Base-by-base conservation (phyloP, 495 filamentous ascomycete genomes). In the Daldinia childiae region DNA sequence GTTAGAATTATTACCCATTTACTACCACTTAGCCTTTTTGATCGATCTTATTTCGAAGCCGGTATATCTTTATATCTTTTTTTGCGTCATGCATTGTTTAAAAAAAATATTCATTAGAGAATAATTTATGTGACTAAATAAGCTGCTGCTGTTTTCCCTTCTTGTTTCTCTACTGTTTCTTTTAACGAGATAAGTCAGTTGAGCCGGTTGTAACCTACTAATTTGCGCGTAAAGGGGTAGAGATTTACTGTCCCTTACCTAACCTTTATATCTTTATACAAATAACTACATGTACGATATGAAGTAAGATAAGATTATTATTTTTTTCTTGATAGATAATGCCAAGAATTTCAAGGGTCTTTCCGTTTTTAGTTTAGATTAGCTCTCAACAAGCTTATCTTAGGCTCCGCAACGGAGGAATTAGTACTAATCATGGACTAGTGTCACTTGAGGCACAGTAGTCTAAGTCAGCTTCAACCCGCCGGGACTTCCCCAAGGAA, bases 381-480 rank as follows among this genome's bases (percentile, higher is more conserved):
- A 64, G 60, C 38, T 65, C 66, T 58, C 70, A 65, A 65, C 61
- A 69, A 66, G 66, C 71, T 73, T 66, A 69, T 62, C 50, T 32
- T 34, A 17, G 38, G 17, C 51, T 54, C 64, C 57, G 63, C 60
- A 50, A 62, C 63, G 62, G 69, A 67, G 26, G 56, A 58, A 36
- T 62, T 71, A 62, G 57, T 66, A 61, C 68, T 60, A 51, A 41
- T 24, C 29, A 58, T 38, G 58, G 62, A 62, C 34, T 72, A 72
- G 63, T 36, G 34, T 29, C 26, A 48, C 62, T 61, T 61, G 24
- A 45, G 62, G 50, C 39, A 61, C 54, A 65, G 54, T 48, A 65
- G 62, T 65, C 56, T 54, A 65, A 57, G 68, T 70, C 68, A 70
- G 68, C 68, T 59, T 58, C 52, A 63, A 55, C 52, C 50, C 15